Base-by-base conservation (phyloP, 129 eudicot species). In the Smallanthus sonchifolius region DNA sequence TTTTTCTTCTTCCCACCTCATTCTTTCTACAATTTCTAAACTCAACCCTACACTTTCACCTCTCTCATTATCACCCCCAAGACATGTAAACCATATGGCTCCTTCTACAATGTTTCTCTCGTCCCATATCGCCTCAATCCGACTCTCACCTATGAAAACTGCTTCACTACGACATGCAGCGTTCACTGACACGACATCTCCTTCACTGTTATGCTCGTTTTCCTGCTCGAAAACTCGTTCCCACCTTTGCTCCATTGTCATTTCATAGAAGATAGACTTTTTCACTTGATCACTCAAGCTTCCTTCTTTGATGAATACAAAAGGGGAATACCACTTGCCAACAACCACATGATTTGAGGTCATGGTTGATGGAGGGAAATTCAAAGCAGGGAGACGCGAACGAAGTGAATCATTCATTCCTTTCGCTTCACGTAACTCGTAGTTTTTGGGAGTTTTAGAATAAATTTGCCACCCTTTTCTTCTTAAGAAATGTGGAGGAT, bases 291-390 rank as follows among this genome's bases (percentile, higher is more conserved):
- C 73, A n/a, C 8, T 19, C 51, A 83, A 36, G 0, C 43, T 65
- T 20, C 90, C 88, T 11, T 92, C 98, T 38, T 83, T 82, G 14
- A 91, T 74, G 48, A 91, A 91, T 76, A 88, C 67, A 66, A 88
- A 91, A 55, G 96, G 97, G 34, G 83, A 77, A 55, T 87, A 87
- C 98, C 98, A 89, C 80, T 87, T 92, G 15, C 97, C 97, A 37
- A 92, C 84, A 0, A 67, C 74, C 49, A 71, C 83, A 2, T 70
- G 38, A 7, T 77, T 56, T 7, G 91, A 83, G 73, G 71, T 20
- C 59, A 82, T 74, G 10, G 34, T 15, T 0, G 86, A 70, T 7
- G 56, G 35, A 10, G 86, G 73, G 57, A 80, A 75, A n/a, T 69
- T 77, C 4, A 82, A 48, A 6, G 69, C 75, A 3, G 92, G 96